Percentiles rank a stretch among this genome's conserved stretches.
phyloP scores from a whole-genome alignment of 2,329 filamentous ascomycete species.

The Aspergillus ruber region DNA sequence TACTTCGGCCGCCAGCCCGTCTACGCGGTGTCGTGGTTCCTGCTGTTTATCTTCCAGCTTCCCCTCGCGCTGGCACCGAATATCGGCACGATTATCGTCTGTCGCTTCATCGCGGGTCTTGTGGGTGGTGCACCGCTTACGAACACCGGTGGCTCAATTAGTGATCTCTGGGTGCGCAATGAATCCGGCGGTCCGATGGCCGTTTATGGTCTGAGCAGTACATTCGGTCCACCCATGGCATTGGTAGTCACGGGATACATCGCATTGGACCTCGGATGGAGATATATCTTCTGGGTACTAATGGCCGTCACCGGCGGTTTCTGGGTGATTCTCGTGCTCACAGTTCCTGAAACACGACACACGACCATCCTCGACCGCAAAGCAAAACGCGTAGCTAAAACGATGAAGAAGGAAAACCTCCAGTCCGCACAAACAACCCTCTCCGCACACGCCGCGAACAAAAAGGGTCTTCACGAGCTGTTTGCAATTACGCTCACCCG shows the following conservation, averaged over 20 bases:
- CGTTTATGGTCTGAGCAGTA: slow-evolving; percentile 30
- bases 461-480: slow-evolving; percentile 65
- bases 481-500: slow-evolving; percentile 64
- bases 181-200: slow-evolving; percentile 27
- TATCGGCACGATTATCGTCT: slow-evolving; percentile 24
- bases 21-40: slow-evolving; percentile 26
- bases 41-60: slow-evolving; percentile 25
- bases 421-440: slow-evolving; percentile 55
- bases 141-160: slow-evolving; percentile 25
- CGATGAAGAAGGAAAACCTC: slow-evolving; percentile 42
- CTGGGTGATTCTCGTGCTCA: slow-evolving; percentile 42
- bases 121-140: slow-evolving; percentile 28
- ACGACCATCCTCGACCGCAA: slow-evolving; percentile 52
- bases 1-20: slow-evolving; percentile 30
- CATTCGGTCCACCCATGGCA: slow-evolving; percentile 29
- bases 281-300: slow-evolving; percentile 57
- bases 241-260: slow-evolving; percentile 31
- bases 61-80: slow-evolving; percentile 22
- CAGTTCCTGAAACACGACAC: slow-evolving; percentile 50
- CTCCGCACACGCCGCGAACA: slow-evolving; percentile 26
- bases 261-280: slow-evolving; percentile 37
- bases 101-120: slow-evolving; percentile 22
- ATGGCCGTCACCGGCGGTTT: slow-evolving; percentile 50
- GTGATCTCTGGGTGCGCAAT: slow-evolving; percentile 28
- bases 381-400: slow-evolving; percentile 46